Evolutionary conservation across 805 yeast species (phyloP), one percentile per base, ranked within the genome.

Genomic region (Cyberlindnera misumaiensis): DNA sequence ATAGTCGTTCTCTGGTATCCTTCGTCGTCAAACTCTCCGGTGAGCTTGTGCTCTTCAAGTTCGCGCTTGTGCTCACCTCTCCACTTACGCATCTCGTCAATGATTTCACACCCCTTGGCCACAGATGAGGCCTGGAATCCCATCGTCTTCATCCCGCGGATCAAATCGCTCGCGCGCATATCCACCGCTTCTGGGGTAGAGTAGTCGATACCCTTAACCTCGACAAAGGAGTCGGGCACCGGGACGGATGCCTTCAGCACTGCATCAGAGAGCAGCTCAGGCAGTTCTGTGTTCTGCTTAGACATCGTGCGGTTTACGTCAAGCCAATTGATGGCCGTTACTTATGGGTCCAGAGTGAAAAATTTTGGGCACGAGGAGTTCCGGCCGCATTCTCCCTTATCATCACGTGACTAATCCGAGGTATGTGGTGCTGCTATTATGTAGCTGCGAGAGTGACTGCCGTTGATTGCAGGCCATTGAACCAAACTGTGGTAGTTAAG

Each of bases 81-180:
- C 97, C 97, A 93, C 16, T 65, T 42, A 64, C 96, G 77, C 99
- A 93, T 93, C 34, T 83, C 79, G 55, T 90, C 77, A 42, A 93
- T 87, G 49, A 94, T 86, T 24, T 88, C 95, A 59, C 97, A 88
- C 3, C 96, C 97, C 49, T 78, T 71, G 25, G 88, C 80, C 34
- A 93, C 72, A 6, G 90, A 73, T 7, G 89, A 76, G 9, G 95
- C 98, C 67, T 93, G 99, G 69, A 90, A 93, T 7, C 99, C 99
- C 97, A 94, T 93, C 28, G 78, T 79, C 52, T 70, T 79, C 98
- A 94, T 93, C 25, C 90, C 76, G 26, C 67, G 68, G 46, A 93
- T 73, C 48, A 93, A 68, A 53, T 85, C 89, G 11, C 72, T 69
- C 30, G 97, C 98, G 32, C 72, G 68, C 74, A 85, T 77, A 62